phyloP scores from a whole-genome alignment of 176 grass and related monocot genomes.

The Saccharum officinarum region DNA sequence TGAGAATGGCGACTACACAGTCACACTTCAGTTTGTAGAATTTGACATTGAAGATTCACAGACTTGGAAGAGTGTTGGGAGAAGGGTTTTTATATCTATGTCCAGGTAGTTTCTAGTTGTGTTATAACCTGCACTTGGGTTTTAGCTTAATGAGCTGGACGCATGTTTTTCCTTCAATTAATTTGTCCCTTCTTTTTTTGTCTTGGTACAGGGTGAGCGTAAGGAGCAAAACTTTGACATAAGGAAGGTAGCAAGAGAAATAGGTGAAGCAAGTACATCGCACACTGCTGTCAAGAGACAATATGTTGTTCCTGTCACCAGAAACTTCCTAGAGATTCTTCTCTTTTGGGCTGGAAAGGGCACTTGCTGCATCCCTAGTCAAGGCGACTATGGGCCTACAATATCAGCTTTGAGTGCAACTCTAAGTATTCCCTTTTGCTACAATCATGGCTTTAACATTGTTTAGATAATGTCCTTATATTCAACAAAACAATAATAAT shows the following conservation, averaged over 20 bases:
- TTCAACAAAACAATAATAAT: too few relatives aligned
- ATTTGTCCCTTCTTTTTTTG: background rate
- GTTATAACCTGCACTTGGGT: background rate
- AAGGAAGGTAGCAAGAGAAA: slow-evolving; percentile 61
- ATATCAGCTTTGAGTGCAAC: slow-evolving; percentile 75
- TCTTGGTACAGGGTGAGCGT: slow-evolving; percentile 42
- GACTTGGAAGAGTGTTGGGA: slow-evolving; percentile 28
- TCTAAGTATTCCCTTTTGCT: slow-evolving; percentile 36
- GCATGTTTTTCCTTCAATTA: too few relatives aligned
- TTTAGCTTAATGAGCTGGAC: background rate
- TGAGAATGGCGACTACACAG: background rate
- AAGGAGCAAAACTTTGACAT: slow-evolving; percentile 76
- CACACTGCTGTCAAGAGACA: slow-evolving; percentile 47
- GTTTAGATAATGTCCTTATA: background rate
- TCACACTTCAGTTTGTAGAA: background rate
- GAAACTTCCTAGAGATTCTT: slow-evolving; percentile 84
- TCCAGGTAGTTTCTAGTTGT: slow-evolving; percentile 51
- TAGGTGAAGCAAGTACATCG: background rate
- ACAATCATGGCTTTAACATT: background rate
- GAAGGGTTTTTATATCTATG: slow-evolving; percentile 85
- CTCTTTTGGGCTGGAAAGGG: slow-evolving; percentile 94
- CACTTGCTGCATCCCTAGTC: slow-evolving; percentile 64
- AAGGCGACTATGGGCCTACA: slow-evolving; percentile 63
- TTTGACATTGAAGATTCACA: background rate
- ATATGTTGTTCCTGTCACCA: slow-evolving; percentile 48